Evolutionary conservation across 345 rosid species (phyloP), one percentile per base, ranked within the genome.

Genomic region (Raphanus raphanistrum): DNA sequence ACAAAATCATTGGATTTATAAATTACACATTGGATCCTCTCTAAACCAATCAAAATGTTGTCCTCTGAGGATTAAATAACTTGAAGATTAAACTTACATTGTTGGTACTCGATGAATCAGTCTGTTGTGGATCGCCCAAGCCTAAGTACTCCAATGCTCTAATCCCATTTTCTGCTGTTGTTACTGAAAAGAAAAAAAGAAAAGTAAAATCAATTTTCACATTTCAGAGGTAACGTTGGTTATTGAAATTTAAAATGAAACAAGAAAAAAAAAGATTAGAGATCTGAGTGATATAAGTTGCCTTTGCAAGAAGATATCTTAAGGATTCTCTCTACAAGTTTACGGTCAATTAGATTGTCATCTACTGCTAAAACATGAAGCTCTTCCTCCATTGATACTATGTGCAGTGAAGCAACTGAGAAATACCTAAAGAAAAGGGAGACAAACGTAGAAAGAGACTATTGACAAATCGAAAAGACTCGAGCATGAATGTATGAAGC

Each of bases 301-400:
- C 98, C 98, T 87, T 80, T 88, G 82, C 95, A 93, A 73, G 90
- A 86, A 28, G 90, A 91, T 76, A 82, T 88, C 76, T 81, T 84
- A 66, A 92, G 89, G 41, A 93, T 75, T 57, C 67, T 86, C 78
- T 93, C 97, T 2, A 90, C 84, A 5, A 93, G 82, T 74, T 85
- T 90, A 9, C 93, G 83, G 58, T 93, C 97, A 21, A 89, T 59
- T 6, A 93, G 84, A 73, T 85, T 93, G 71, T 93, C 98, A 81
- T 93, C 98, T 1, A 93, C 96, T 4, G 96, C 98, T 76, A 93
- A 79, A 79, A 89, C 94, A 85, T 90, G 96, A 27, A 83, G 90
- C 68, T 82, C 83, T 69, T 62, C 52, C 75, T 77, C 80, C 75
- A 77, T 70, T 70, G 66, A 52, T 1, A 36, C 32, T 28, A 8